A percentile compares a stretch with the other conserved stretches of the same genome.
Conservation (phyloP, 177 flowering plant genomes). For the Vitis hybrid region DNA sequence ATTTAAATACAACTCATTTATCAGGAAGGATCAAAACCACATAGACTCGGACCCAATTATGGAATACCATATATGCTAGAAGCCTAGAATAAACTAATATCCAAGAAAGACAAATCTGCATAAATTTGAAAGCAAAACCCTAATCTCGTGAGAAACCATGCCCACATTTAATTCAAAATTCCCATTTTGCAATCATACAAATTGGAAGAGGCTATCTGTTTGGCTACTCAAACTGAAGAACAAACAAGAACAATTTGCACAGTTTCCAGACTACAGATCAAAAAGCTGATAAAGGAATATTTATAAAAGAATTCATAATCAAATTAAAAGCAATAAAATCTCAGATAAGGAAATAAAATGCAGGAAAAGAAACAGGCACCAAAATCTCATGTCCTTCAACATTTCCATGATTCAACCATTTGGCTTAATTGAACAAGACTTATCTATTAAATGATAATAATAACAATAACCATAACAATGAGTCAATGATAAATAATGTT, state of each 20-base stretch:
- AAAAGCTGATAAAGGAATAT: not conserved
- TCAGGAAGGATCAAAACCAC: not conserved
- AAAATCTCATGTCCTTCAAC: no score
- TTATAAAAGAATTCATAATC: no score
- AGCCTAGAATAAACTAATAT: not conserved
- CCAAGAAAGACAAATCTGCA: not conserved
- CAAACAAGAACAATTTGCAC: slow-evolving; percentile 2
- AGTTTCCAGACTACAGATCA: not conserved
- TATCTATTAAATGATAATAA: no score
- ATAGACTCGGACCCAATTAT: not conserved
- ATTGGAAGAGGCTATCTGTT: not conserved
- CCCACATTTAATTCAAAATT: slow-evolving; percentile 1
- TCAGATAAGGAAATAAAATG: no score
- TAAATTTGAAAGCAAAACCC: slow-evolving; percentile 1
- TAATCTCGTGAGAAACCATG: slow-evolving; percentile 2
- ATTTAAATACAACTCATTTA: not conserved
- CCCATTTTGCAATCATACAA: not conserved
- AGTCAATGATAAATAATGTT: no score
- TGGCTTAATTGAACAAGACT: no score
- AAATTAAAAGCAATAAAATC: no score
- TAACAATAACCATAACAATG: no score
- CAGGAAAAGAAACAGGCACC: no score
- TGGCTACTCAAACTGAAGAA: not conserved
- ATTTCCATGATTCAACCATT: no score
- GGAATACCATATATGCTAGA: not conserved